Evolutionary conservation across 371 early-diverging fungal genomes (phyloP).

Genomic region (Catenaria anguillulae): DNA sequence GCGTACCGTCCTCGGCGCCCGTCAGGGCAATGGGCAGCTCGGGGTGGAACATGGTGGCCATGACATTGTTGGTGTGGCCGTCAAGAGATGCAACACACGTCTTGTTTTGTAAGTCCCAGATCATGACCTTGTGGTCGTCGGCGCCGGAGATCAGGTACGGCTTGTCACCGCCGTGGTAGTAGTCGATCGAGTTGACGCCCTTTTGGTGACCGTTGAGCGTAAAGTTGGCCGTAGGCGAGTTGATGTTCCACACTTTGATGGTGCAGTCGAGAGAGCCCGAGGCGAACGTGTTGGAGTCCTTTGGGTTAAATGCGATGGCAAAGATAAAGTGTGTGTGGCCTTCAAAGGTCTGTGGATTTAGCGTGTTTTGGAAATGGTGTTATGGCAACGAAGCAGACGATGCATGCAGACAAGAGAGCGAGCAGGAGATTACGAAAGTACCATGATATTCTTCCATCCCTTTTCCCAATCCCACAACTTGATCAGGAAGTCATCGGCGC

Average conservation of each 20-base stretch:
- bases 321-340: conserved; percentile 98
- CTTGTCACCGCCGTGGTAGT: conserved; percentile 88
- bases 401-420: not conserved
- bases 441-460: conserved; percentile 88
- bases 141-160: conserved; percentile 86
- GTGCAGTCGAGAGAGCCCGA: conserved; percentile 84
- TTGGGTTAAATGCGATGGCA: conserved; percentile 91
- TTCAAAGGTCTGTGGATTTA: conserved; percentile 57
- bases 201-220: conserved; percentile 90
- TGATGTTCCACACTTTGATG: conserved; percentile 78
- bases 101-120: conserved; percentile 99
- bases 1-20: conserved; percentile 94
- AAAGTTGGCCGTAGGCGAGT: conserved; percentile 70
- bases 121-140: conserved; percentile 81
- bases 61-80: conserved; percentile 97
- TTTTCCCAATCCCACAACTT: conserved; percentile 99
- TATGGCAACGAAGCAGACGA: too few relatives aligned
- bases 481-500: conserved; percentile 96
- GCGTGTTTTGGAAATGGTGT: too few relatives aligned
- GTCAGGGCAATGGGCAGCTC: conserved; percentile 91
- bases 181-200: conserved; percentile 88
- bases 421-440: too few relatives aligned
- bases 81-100: conserved; percentile 92
- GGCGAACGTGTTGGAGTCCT: conserved; percentile 94
- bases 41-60: conserved; percentile 88